Percentiles rank a stretch among this genome's conserved stretches.
phyloP scores from a whole-genome alignment of 108 stramenopile species.

The Cyclotella baltica region DNA sequence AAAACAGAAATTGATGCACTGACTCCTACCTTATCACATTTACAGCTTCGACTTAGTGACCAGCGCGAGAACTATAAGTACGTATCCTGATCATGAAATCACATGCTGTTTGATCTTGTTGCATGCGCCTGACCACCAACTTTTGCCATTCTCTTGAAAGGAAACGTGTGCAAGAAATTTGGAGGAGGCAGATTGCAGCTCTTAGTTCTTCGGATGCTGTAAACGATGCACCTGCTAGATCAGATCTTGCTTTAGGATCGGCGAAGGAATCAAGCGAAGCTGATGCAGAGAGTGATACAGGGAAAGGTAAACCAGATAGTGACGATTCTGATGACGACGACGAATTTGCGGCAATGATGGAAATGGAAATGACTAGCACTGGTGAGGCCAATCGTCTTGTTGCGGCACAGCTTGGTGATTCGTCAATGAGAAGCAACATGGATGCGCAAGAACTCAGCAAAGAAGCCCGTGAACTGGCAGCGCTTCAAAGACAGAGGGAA shows the following conservation, averaged over 20 bases:
- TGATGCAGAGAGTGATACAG: slow-evolving; percentile 54
- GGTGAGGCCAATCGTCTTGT: slow-evolving; percentile 74
- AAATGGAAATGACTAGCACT: slow-evolving; percentile 80
- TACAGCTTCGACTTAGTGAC: slow-evolving; percentile 84
- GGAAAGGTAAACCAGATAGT: slow-evolving; percentile 41
- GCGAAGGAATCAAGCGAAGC: slow-evolving; percentile 32
- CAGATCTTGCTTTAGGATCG: slow-evolving; percentile 28
- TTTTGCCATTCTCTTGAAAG: slow-evolving; percentile 18
- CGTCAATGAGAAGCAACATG: slow-evolving; percentile 27
- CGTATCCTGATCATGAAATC: not conserved
- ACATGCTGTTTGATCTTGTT: too few relatives aligned
- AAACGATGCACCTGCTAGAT: slow-evolving; percentile 26
- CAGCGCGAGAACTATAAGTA: slow-evolving; percentile 81
- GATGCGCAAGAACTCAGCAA: slow-evolving; percentile 62
- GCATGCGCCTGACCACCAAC: too few relatives aligned
- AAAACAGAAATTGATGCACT: too few relatives aligned
- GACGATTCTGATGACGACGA: slow-evolving; percentile 61
- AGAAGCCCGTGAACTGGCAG: slow-evolving; percentile 84
- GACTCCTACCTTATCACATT: too few relatives aligned
- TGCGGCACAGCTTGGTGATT: slow-evolving; percentile 60
- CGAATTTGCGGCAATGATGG: slow-evolving; percentile 69
- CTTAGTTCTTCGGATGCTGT: slow-evolving; percentile 44
- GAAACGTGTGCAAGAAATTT: slow-evolving; percentile 89
- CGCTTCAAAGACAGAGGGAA: slow-evolving; percentile 72
- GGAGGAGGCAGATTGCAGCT: slow-evolving; percentile 83